phyloP scores from a whole-genome alignment of 2,329 filamentous ascomycete genomes.

The Botrytis squamosa region DNA sequence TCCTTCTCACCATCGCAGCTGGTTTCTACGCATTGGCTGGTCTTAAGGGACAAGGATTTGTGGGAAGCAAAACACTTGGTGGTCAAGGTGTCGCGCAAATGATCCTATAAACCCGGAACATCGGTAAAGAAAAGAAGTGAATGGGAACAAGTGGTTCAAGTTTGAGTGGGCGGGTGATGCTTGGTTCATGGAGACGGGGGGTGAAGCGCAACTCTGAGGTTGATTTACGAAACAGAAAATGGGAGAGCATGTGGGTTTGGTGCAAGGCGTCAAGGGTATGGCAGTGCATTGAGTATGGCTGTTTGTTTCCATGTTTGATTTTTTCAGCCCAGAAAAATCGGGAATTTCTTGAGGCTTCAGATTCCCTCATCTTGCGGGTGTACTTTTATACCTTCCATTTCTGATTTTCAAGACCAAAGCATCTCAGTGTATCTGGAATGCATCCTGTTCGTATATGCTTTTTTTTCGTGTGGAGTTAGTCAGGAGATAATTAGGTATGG shows the following conservation, averaged over 20 bases:
- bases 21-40: slow-evolving; percentile 79
- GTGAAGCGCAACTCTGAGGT: background rate
- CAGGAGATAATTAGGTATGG: background rate
- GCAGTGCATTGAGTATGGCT: slow-evolving; percentile 28
- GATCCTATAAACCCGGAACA: slow-evolving; percentile 68
- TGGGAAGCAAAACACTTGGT: slow-evolving; percentile 93
- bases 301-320: slow-evolving; percentile 26
- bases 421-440: slow-evolving; percentile 12
- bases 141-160: background rate
- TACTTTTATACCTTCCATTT: slow-evolving; percentile 30
- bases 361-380: slow-evolving; percentile 17
- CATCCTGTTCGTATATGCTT: background rate
- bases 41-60: slow-evolving; percentile 80
- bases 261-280: slow-evolving; percentile 29
- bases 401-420: background rate
- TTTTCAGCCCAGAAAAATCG: background rate
- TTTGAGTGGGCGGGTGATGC: background rate
- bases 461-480: background rate
- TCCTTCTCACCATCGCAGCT: slow-evolving; percentile 74
- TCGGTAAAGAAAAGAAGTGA: background rate
- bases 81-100: slow-evolving; percentile 94
- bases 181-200: background rate
- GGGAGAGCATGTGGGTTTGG: slow-evolving; percentile 29
- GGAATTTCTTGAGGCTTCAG: slow-evolving; percentile 12
- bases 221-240: slow-evolving; percentile 22